A percentile compares a stretch with the other conserved stretches of the same genome.
Conservation (phyloP, 768 basidiomycete species). For the Fomitopsis pulvina region DNA sequence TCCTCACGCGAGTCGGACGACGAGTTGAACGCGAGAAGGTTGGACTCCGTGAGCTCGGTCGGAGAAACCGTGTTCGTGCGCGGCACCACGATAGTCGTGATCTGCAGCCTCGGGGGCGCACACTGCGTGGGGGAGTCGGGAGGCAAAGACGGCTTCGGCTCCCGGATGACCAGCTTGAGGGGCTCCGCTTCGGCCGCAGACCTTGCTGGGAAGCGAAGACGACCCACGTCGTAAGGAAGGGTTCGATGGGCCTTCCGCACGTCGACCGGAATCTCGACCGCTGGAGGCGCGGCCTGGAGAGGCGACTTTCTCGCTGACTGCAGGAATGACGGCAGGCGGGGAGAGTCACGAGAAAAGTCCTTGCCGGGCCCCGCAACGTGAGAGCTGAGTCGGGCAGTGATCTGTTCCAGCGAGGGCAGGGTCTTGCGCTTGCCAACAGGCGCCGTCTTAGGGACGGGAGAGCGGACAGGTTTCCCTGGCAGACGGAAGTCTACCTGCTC, state of each 20-base stretch:
- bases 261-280: neutral
- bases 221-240: slow-evolving; percentile 18
- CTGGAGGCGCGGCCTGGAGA: slow-evolving; percentile 1
- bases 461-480: slow-evolving; percentile 18
- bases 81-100: slow-evolving; percentile 44
- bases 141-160: slow-evolving; percentile 23
- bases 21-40: slow-evolving; percentile 43
- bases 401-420: slow-evolving; percentile 71
- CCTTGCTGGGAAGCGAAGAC: slow-evolving; percentile 22
- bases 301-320: slow-evolving; percentile 3
- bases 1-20: slow-evolving; percentile 34
- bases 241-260: slow-evolving; percentile 10
- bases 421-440: slow-evolving; percentile 16
- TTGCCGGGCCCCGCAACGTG: slow-evolving; percentile 20
- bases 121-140: slow-evolving; percentile 29
- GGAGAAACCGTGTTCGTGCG: slow-evolving; percentile 36
- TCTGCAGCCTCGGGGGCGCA: slow-evolving; percentile 34
- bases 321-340: slow-evolving; percentile 31
- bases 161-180: slow-evolving; percentile 16
- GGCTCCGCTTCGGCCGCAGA: slow-evolving; percentile 10
- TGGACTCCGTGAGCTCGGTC: slow-evolving; percentile 44
- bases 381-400: slow-evolving; percentile 53
- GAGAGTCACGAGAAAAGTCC: slow-evolving; percentile 18
- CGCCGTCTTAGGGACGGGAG: slow-evolving; percentile 14
- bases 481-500: slow-evolving; percentile 62